A percentile compares a stretch with the other conserved stretches of the same genome.
These are phyloP conservation scores for Wickerhamiella sergipiensis DNA, from an alignment of 805 yeast species.

Conservation along the genomic window DNA sequence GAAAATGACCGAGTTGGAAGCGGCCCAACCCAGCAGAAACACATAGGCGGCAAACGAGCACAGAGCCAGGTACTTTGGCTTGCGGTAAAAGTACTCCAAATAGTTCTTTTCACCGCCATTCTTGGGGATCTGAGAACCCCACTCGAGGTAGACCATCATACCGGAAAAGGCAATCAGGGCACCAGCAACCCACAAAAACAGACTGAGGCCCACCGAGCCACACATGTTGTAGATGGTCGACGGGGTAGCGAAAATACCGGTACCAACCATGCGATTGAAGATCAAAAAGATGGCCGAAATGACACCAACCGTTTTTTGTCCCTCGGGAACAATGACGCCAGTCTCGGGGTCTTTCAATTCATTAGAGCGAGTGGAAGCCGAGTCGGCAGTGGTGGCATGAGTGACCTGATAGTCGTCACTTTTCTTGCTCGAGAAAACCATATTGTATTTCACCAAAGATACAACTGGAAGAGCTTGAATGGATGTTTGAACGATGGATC, in stretches of 20 bases:
- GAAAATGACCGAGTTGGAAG: slow-evolving; percentile 68
- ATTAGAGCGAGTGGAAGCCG: neutral
- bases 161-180: slow-evolving; percentile 53
- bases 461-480: neutral
- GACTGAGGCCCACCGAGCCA: slow-evolving; percentile 60
- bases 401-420: neutral
- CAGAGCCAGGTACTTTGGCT: slow-evolving; percentile 56
- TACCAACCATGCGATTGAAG: slow-evolving; percentile 58
- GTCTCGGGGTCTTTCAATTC: neutral
- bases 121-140: slow-evolving; percentile 60
- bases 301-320: slow-evolving; percentile 28
- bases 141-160: slow-evolving; percentile 61
- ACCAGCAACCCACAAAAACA: slow-evolving; percentile 66
- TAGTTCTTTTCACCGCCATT: slow-evolving; percentile 83
- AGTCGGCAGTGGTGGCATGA: neutral
- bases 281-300: slow-evolving; percentile 51
- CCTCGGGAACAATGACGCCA: slow-evolving; percentile 1
- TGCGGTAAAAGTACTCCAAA: slow-evolving; percentile 53
- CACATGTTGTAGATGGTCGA: slow-evolving; percentile 37
- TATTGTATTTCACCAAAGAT: neutral
- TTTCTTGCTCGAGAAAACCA: neutral
- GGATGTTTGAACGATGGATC: neutral
- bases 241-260: slow-evolving; percentile 65
- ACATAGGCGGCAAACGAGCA: slow-evolving; percentile 56
- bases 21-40: slow-evolving; percentile 72